A percentile compares a stretch with the other conserved stretches of the same genome.
phyloP scores from a whole-genome alignment of 2,329 filamentous ascomycete genomes.

The Colletotrichum spaethianum region DNA sequence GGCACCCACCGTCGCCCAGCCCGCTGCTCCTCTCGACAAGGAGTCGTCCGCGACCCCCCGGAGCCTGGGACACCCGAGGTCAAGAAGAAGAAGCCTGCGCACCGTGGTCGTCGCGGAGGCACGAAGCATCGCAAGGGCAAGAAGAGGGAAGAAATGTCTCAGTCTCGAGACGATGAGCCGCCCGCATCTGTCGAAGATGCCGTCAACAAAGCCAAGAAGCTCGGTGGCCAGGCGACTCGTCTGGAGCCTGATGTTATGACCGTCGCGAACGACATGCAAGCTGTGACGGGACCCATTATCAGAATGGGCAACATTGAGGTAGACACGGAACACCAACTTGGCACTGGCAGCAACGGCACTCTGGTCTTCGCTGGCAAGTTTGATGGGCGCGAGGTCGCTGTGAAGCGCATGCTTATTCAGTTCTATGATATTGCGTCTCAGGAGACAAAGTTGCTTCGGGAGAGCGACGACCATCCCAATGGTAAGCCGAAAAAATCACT shows the following conservation, averaged over 20 bases:
- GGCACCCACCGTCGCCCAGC: background rate
- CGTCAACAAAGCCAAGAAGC: constrained; percentile 70
- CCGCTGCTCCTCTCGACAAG: background rate
- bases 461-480: constrained; percentile 96
- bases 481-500: constrained; percentile 58
- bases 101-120: constrained; percentile 80
- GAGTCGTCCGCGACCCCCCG: constrained; percentile 2
- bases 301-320: constrained; percentile 76
- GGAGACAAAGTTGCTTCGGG: constrained; percentile 89
- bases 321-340: constrained; percentile 74
- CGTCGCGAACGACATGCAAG: constrained; percentile 69
- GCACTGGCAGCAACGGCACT: constrained; percentile 95
- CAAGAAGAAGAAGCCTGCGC: constrained; percentile 79
- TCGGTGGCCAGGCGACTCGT: constrained; percentile 63
- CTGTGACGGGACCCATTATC: constrained; percentile 71
- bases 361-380: constrained; percentile 96
- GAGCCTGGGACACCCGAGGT: constrained; percentile 59
- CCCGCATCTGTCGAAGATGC: constrained; percentile 72
- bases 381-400: constrained; percentile 91
- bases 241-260: constrained; percentile 75
- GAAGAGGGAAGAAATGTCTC: constrained; percentile 66
- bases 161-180: constrained; percentile 63
- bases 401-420: constrained; percentile 96
- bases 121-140: constrained; percentile 75
- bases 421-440: constrained; percentile 97